Evolutionary conservation across 148 eudicot genomes (phyloP).

Genomic region (Oxyria digyna): DNA sequence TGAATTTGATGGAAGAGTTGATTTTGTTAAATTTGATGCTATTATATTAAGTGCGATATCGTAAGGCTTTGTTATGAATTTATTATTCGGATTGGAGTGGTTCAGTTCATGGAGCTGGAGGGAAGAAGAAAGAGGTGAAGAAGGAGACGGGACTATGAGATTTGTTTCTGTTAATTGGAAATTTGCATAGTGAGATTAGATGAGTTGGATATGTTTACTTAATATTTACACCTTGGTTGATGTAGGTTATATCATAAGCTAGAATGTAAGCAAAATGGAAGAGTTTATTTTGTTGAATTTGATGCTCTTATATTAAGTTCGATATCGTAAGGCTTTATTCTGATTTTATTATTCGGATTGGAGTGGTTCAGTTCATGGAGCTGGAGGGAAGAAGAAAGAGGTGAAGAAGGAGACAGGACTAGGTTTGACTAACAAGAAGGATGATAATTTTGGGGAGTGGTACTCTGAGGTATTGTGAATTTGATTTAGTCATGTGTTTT

Average conservation of each 20-base stretch:
- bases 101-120: too few relatives aligned
- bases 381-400: slow-evolving; percentile 75
- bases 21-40: background rate
- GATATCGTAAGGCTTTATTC: background rate
- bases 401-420: slow-evolving; percentile 94
- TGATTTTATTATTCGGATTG: background rate
- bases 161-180: too few relatives aligned
- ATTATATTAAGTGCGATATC: too few relatives aligned
- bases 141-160: slow-evolving; percentile 95
- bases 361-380: too few relatives aligned
- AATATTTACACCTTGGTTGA: too few relatives aligned
- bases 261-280: too few relatives aligned
- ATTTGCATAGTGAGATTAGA: too few relatives aligned
- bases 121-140: slow-evolving; percentile 90
- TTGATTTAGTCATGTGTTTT: background rate
- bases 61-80: background rate
- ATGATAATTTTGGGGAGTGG: slow-evolving; percentile 98
- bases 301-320: background rate
- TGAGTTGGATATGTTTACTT: too few relatives aligned
- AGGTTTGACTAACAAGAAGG: slow-evolving; percentile 68
- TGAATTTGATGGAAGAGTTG: too few relatives aligned
- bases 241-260: too few relatives aligned
- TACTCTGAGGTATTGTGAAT: slow-evolving; percentile 69
- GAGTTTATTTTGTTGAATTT: background rate
- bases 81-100: background rate